Conservation (phyloP, 2,329 filamentous ascomycete species). For the Colletotrichum chrysophilum region DNA sequence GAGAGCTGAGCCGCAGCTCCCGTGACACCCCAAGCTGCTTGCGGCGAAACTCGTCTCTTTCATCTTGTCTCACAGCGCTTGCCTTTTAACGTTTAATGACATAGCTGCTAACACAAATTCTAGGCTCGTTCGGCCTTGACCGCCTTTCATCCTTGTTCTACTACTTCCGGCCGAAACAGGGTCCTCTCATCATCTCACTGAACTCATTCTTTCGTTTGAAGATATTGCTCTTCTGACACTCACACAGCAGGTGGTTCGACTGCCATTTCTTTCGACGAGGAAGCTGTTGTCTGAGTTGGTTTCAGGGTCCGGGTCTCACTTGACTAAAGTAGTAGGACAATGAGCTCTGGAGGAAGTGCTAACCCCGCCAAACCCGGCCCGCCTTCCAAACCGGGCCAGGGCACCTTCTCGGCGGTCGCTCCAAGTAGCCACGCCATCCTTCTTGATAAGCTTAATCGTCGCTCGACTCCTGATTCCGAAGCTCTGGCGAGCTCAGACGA, state of each 20-base stretch:
- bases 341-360: slow-evolving; percentile 47
- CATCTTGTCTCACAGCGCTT: slow-evolving; percentile 19
- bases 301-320: background rate
- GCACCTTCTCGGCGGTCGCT: slow-evolving; percentile 47
- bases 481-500: slow-evolving; percentile 94
- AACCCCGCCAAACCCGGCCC: slow-evolving; percentile 54
- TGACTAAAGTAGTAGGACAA: slow-evolving; percentile 32
- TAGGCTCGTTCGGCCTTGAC: slow-evolving; percentile 27
- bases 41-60: slow-evolving; percentile 20
- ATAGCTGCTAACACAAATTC: slow-evolving; percentile 8
- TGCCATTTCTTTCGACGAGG: background rate
- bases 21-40: slow-evolving; percentile 15
- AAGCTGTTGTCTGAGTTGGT: background rate
- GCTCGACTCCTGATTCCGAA: slow-evolving; percentile 93
- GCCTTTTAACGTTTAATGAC: slow-evolving; percentile 21
- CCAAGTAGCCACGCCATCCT: slow-evolving; percentile 68
- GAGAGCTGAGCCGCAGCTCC: slow-evolving; percentile 12
- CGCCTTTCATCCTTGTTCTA: slow-evolving; percentile 24
- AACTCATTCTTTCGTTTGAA: background rate
- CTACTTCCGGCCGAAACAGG: background rate
- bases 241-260: background rate
- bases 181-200: background rate
- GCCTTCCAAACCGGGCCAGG: slow-evolving; percentile 56
- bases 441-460: slow-evolving; percentile 77
- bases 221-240: background rate